Base-by-base conservation (phyloP, 2,329 filamentous ascomycete species). In the Aspergillus latus region DNA sequence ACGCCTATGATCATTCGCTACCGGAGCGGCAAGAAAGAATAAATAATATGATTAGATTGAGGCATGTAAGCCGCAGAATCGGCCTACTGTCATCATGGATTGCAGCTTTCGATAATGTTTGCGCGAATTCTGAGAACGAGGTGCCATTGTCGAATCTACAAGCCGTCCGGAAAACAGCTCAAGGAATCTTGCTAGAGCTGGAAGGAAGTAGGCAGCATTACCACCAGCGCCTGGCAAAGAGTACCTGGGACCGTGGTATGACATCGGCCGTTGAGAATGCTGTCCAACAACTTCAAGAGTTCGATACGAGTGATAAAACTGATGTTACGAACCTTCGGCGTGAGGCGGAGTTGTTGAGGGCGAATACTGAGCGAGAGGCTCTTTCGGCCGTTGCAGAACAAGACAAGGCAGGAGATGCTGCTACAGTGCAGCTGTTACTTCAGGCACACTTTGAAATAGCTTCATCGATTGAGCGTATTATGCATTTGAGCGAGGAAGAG, bases 391-490 rank as follows among this genome's bases (percentile, higher is more conserved):
- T 97, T 16, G 73, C 92, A 9, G 92, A 97, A 53, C 87, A 94
- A 66, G 92, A 97, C 60, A 93, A 88, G 75, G 81, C 83, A 28
- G 88, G 88, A 10, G 92, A 97, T 69, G 84, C 87, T 16, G 85
- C 84, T 15, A 84, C 89, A 62, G 81, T 96, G 67, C 92, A 97
- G 73, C 84, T 90, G 49, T 82, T 99, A 53, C 83, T 97, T 9
- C 88, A 89, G 52, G 90, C 93, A 10, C 93, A 97, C 67, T 96
- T 99, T 64, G 92, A 97, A 66, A 93, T 92, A 2, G 84, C 97
- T 59, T 81, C 90, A 4, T 90, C 92, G 0, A 83, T 99, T 52
- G 86, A 88, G 53, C 89, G 90, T 62, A 90, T 94, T 26, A 84
- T 93, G 64, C 80, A 84, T 36, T 91, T 97, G 86, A 88, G 83